Base-by-base conservation (phyloP, 805 yeast species). In the Hanseniaspora lindneri region DNA sequence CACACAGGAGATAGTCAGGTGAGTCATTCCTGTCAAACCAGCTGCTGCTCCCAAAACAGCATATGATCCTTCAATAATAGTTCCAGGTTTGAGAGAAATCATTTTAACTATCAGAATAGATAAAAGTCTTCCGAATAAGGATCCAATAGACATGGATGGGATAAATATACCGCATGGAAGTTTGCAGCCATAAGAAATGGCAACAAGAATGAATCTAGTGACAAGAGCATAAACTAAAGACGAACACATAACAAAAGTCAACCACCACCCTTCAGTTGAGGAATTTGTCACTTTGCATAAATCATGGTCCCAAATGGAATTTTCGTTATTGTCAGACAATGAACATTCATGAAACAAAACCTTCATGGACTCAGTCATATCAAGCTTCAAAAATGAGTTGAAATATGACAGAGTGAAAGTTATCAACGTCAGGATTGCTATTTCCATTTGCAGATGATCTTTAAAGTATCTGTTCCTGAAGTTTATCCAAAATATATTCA, bases 161-260 rank as follows among this genome's bases (percentile, higher is more conserved):
- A 92, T 94, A 65, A 92, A 82, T 5, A 89, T 85, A 14, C 98
- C 98, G n/a, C 96, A 94, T 0, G 98, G 98, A 0, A 89, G 88
- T 63, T 82, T 86, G 53, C 87, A 79, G 2, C 96, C 96, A 61
- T 94, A 92, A 0, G 97, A 82, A 14, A 92, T 70, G 24, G 87
- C 74, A 24, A 92, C 84, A 43, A 92, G 70, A 0, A 72, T 54
- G 67, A 80, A 76, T 49, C 98, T 70, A 4, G 85, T 65, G 0
- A 77, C 54, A 0, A 95, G 82, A 0, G 96, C 96, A 44, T 75
- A 67, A 0, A 73, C 47, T 19, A 92, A 69, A 0, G 88, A 72
- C 1, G 71, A 54, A 3, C 83, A 56, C 3, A 76, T 63, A 9
- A 55, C 54, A 14, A 64, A 33, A 30, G 65, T 56, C n/a, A 58